A percentile compares a stretch with the other conserved stretches of the same genome.
Evolutionary conservation across 2,329 filamentous ascomycete species (phyloP).

Genomic region (Fusarium sp.): DNA sequence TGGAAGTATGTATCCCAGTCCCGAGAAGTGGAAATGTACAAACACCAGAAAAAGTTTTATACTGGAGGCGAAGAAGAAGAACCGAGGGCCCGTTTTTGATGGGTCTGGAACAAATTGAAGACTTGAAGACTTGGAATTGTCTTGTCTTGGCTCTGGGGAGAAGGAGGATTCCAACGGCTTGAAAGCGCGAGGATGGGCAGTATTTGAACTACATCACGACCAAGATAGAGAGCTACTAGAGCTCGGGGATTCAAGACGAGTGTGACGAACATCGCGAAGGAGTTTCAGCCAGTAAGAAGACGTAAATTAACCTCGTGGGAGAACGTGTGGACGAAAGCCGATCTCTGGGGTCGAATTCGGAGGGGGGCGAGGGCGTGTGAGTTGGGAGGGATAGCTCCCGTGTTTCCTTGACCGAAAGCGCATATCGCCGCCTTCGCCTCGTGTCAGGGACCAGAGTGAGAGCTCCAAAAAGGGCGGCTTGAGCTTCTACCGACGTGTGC

Average conservation of each 20-base stretch:
- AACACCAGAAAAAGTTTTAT: conserved; percentile 32
- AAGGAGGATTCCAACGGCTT: conserved; percentile 5
- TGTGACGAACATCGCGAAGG: conserved; percentile 35
- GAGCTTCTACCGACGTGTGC: background rate
- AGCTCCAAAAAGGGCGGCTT: background rate
- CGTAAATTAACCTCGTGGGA: conserved; percentile 47
- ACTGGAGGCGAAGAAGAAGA: conserved; percentile 26
- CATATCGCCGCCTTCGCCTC: conserved; percentile 34
- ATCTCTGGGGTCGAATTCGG: conserved; percentile 38
- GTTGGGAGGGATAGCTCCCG: conserved; percentile 26
- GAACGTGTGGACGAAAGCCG: conserved; percentile 47
- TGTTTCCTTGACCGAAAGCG: conserved; percentile 39
- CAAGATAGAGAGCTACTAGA: conserved; percentile 30
- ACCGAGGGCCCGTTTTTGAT: conserved; percentile 12
- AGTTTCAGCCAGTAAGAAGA: conserved; percentile 44
- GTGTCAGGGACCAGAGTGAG: conserved; percentile 30
- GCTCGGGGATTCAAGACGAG: conserved; percentile 35
- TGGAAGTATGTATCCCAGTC: conserved; percentile 11
- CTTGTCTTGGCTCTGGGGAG: conserved; percentile 27
- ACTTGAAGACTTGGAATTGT: conserved; percentile 25
- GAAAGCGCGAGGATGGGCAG: conserved; percentile 41
- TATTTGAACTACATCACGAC: conserved; percentile 46
- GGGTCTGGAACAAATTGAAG: conserved; percentile 16
- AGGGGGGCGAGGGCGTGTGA: conserved; percentile 27
- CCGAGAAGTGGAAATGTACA: conserved; percentile 12